Conservation (phyloP, 2,329 filamentous ascomycete species). For the Stylonectria norvegica region DNA sequence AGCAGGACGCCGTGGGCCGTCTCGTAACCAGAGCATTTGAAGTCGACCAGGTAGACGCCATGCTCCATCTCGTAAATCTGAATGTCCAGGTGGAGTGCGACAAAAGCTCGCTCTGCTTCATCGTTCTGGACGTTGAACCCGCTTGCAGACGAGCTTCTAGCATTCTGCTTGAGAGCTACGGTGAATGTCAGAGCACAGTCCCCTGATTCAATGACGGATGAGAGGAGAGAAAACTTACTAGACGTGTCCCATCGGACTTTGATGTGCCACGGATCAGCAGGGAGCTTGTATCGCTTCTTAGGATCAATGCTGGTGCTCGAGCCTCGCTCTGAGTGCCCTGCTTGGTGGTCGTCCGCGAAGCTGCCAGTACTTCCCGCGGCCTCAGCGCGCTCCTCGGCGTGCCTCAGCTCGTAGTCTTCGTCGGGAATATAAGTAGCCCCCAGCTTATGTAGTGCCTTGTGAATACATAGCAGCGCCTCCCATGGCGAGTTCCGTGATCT, state of each 20-base stretch:
- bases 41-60: constrained; percentile 92
- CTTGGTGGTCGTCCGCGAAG: constrained; percentile 39
- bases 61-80: constrained; percentile 93
- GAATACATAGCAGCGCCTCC: constrained; percentile 92
- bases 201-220: too few species aligned
- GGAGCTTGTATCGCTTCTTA: constrained; percentile 70
- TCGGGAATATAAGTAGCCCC: constrained; percentile 82
- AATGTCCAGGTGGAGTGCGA: constrained; percentile 94
- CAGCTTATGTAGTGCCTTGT: constrained; percentile 83
- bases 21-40: constrained; percentile 98
- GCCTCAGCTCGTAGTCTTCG: constrained; percentile 52
- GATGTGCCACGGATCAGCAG: constrained; percentile 93
- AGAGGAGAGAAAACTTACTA: constrained; percentile 53
- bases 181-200: constrained; percentile 27
- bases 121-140: constrained; percentile 41
- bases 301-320: constrained; percentile 47
- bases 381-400: constrained; percentile 40
- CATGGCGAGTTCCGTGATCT: constrained; percentile 89
- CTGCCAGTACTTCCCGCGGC: constrained; percentile 38
- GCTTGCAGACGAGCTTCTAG: constrained; percentile 24
- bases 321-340: constrained; percentile 29
- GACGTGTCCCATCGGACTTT: constrained; percentile 84
- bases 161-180: constrained; percentile 29
- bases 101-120: constrained; percentile 55
- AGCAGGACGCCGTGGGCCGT: constrained; percentile 67